Conservation (phyloP, 2,329 filamentous ascomycete genomes). For the Colletotrichum noveboracense region DNA sequence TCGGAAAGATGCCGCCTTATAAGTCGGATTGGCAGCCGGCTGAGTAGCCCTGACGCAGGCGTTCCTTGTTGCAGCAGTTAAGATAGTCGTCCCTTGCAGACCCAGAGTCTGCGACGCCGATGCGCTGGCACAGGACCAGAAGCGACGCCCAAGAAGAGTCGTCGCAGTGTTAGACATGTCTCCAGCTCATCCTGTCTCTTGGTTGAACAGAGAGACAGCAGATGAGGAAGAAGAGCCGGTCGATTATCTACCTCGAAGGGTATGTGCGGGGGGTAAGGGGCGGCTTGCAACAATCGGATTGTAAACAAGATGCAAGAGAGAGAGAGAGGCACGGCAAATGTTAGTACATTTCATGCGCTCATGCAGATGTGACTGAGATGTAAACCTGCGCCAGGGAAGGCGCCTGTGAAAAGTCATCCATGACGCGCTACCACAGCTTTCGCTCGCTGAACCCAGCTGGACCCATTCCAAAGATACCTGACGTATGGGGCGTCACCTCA, state of each 20-base stretch:
- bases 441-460: slow-evolving; percentile 19
- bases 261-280: neutral
- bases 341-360: slow-evolving; percentile 20
- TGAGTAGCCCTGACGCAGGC: neutral
- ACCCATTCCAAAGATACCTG: slow-evolving; percentile 13
- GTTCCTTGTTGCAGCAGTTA: neutral
- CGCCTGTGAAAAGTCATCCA: slow-evolving; percentile 39
- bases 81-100: slow-evolving; percentile 10
- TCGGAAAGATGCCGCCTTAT: neutral
- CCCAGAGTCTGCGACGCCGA: slow-evolving; percentile 21
- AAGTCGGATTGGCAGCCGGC: neutral
- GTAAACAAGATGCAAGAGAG: neutral
- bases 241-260: neutral
- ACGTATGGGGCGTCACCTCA: slow-evolving; percentile 1
- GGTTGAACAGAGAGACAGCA: slow-evolving; percentile 14
- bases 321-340: slow-evolving; percentile 6
- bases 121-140: slow-evolving; percentile 30
- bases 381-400: slow-evolving; percentile 18
- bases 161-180: slow-evolving; percentile 43
- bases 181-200: slow-evolving; percentile 37
- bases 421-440: slow-evolving; percentile 38
- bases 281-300: neutral
- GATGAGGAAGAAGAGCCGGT: neutral
- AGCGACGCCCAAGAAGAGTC: slow-evolving; percentile 37
- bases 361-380: slow-evolving; percentile 18